Evolutionary conservation across 2,329 filamentous ascomycete genomes (phyloP), one percentile per base, ranked within the genome.

Genomic region (Cryphonectria nitschkei): DNA sequence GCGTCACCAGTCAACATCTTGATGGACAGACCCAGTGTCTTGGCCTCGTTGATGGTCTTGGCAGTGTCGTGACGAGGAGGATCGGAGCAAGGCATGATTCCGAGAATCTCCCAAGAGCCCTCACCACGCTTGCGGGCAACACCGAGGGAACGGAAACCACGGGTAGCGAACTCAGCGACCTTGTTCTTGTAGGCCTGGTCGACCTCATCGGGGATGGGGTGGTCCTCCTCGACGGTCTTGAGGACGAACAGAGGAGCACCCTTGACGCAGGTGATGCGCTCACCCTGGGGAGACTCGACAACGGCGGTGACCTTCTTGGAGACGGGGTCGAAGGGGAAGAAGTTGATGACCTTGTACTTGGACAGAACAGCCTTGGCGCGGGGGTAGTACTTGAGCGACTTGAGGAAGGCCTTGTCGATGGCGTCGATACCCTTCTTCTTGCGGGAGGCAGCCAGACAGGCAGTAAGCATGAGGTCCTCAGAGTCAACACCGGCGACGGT

Each of bases 1-100:
- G 94, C 93, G 80, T 97, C 94, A 88, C 94, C 94, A 83, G 94
- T 97, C 84, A 97, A 89, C 93, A 97, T 97, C 88, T 97, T 97
- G 84, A 97, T 94, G 76, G 92, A 94, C 73, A 97, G 87, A 86
- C 94, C 94, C 71, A 97, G 89, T 74, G 86, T 88, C 87, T 96
- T 95, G 78, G 94, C 94, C 83, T 97, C 94, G 81, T 93, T 92
- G 84, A 97, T 93, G 73, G 94, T 97, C 81, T 93, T 93, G 77
- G 91, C 93, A 76, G 94, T 97, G 79, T 97, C 94, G 85, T 97
- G 90, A 79, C 94, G 93, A 76, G 94, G 94, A 77, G 94, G 94
- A 81, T 97, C 94, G 77, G 91, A 93, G 88, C 94, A 97, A 79
- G 94, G 94, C 93, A 97, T 95, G 78, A 97, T 97, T 78, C 94